Evolutionary conservation across 306 rosid genomes (phyloP), one percentile per base, ranked within the genome.

Genomic region (Pterocarpus santalinus): DNA sequence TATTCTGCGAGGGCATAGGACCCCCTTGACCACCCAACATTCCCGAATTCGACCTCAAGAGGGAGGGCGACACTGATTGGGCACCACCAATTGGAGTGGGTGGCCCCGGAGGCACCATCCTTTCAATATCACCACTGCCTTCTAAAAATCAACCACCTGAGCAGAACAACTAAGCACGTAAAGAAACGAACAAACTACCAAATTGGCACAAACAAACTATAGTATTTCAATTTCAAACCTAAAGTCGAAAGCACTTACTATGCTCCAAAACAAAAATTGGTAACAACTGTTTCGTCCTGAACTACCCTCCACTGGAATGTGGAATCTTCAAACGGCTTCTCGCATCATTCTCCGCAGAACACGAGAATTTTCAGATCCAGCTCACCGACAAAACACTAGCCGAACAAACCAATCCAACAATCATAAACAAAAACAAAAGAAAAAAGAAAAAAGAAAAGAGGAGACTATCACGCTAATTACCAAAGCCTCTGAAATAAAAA

Each of bases 61-160:
- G 92, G 4, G 97, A 90, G 38, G 97, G 88, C 0, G 95, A 56
- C 64, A 95, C 93, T 75, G 99, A 92, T 82, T 91, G 99, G 82
- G 90, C 77, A 84, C 97, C 90, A 77, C 97, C 95, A 73, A 95
- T 92, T 11, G 90, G 94, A 67, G 94, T 87, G 84, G 97, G 89
- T 65, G 94, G 94, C 91, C 97, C 99, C 43, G 97, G 92, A 65
- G 95, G 94, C 51, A 88, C 95, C 99, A 95, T 95, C 28, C 84
- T 76, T 87, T 73, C 81, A 65, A 77, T 73, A 68, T 61, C 28
- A 22, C 28, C 46, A 81, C 46, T 66, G 84, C 75, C 75, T 81
- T 82, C 65, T 22, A 22, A 22, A 72, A 51, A 87, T 65, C 87
- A 80, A 83, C 85, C 69, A 43, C 83, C 60, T 47, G 80, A 81